phyloP scores from a whole-genome alignment of 2,329 filamentous ascomycete species.

The Verticillium isaacii region DNA sequence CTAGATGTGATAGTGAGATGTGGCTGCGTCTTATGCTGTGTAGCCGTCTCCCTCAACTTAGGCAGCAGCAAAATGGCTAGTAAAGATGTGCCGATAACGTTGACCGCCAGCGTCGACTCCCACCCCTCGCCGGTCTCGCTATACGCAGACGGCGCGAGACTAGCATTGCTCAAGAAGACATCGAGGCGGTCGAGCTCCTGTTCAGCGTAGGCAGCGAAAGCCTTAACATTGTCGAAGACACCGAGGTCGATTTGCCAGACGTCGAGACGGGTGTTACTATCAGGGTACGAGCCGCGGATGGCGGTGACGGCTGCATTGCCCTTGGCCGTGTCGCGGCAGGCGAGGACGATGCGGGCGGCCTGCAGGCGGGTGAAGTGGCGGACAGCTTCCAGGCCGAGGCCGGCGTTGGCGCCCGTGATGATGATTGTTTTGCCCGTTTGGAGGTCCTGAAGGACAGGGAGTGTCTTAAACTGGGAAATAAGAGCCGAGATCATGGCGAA shows the following conservation, averaged over 20 bases:
- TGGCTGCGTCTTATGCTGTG: conserved; percentile 8
- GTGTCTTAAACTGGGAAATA: conserved; percentile 2
- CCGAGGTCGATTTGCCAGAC: neutral
- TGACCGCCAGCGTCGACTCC: conserved; percentile 38
- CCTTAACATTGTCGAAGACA: neutral
- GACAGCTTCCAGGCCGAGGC: conserved; percentile 32
- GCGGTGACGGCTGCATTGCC: conserved; percentile 33
- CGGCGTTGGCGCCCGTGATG: conserved; percentile 35
- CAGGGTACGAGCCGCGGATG: conserved; percentile 15
- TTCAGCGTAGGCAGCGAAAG: neutral
- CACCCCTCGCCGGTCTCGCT: conserved; percentile 28
- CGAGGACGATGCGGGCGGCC: conserved; percentile 29
- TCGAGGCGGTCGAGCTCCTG: conserved; percentile 10
- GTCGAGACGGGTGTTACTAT: no score
- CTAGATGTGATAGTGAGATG: neutral
- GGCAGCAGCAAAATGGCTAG: conserved; percentile 39
- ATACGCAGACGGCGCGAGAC: conserved; percentile 9
- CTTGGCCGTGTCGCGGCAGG: conserved; percentile 28
- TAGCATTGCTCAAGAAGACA: conserved; percentile 28
- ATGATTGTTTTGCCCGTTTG: conserved; percentile 25
- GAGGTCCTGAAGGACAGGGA: conserved; percentile 15
- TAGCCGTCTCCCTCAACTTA: conserved; percentile 29
- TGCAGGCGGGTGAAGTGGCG: conserved; percentile 26
- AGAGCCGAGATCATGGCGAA: no score
- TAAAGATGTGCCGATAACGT: conserved; percentile 42